These are phyloP conservation scores for Monosporascus cannonballus DNA, from an alignment of 2,329 filamentous ascomycete species.

Conservation along the genomic window DNA sequence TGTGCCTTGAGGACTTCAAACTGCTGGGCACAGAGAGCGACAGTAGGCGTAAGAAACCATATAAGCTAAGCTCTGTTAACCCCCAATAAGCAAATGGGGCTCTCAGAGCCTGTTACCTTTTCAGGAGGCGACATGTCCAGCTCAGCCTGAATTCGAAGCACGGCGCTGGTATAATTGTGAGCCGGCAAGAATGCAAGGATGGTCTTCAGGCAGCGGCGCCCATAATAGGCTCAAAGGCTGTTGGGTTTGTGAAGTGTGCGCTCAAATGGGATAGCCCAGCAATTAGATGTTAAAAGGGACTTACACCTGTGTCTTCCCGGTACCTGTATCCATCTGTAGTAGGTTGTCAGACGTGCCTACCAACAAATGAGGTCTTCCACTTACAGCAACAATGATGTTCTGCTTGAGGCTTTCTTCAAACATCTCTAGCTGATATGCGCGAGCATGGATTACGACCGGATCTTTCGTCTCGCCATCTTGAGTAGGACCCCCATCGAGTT, in stretches of 20 bases:
- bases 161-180: constrained; percentile 42
- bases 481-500: background rate
- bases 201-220: too few species aligned
- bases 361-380: constrained; percentile 13
- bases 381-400: constrained; percentile 68
- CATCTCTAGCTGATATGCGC: constrained; percentile 74
- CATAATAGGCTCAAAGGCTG: too few species aligned
- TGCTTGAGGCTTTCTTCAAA: constrained; percentile 59
- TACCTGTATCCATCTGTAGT: constrained; percentile 68
- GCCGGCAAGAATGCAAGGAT: background rate
- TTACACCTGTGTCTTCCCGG: constrained; percentile 73
- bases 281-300: constrained; percentile 15
- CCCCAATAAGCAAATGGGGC: background rate
- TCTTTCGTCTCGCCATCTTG: constrained; percentile 12
- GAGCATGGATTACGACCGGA: constrained; percentile 32
- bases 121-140: constrained; percentile 45
- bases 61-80: constrained; percentile 40
- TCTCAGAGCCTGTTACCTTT: constrained; percentile 40
- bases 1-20: constrained; percentile 52
- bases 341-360: background rate
- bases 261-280: too few species aligned
- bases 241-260: too few species aligned
- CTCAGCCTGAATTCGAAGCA: constrained; percentile 61
- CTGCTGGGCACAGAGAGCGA: constrained; percentile 63
- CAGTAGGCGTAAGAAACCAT: constrained; percentile 71